A percentile compares a stretch with the other conserved stretches of the same genome.
Evolutionary conservation across 1,139 yeast genomes (phyloP).

Genomic region (Yamadazyma spencermartinsiae): DNA sequence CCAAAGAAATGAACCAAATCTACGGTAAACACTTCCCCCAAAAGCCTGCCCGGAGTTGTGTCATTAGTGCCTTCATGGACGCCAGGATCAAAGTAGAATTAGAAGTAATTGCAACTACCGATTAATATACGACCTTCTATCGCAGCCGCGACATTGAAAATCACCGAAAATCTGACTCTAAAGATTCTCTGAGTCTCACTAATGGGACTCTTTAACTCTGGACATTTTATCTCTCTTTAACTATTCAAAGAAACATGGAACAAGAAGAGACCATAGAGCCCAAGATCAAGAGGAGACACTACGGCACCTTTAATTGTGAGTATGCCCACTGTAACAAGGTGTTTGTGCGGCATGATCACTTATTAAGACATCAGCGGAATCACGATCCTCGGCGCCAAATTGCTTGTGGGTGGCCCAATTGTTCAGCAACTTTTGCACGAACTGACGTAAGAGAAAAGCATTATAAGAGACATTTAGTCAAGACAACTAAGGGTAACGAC

Average conservation of each 20-base stretch:
- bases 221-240: not conserved
- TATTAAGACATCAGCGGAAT: constrained; percentile 39
- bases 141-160: not conserved
- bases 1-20: constrained; percentile 45
- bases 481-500: not conserved
- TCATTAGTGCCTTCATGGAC: constrained; percentile 42
- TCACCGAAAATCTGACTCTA: not conserved
- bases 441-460: constrained; percentile 40
- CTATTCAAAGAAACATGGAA: not conserved
- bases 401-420: constrained; percentile 25
- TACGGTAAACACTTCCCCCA: constrained; percentile 47
- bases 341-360: constrained; percentile 40
- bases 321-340: constrained; percentile 28
- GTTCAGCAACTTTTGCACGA: constrained; percentile 37
- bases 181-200: no score
- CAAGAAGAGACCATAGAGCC: not conserved
- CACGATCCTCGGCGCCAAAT: constrained; percentile 37
- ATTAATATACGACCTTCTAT: constrained; percentile 13
- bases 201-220: no score
- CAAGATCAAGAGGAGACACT: not conserved
- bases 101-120: constrained; percentile 35
- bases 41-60: constrained; percentile 59
- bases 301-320: constrained; percentile 19
- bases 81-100: constrained; percentile 35
- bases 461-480: constrained; percentile 25